Evolutionary conservation across 1,284 basidiomycete species (phyloP), one percentile per base, ranked within the genome.

Genomic region (Heterobasidion parviporum): DNA sequence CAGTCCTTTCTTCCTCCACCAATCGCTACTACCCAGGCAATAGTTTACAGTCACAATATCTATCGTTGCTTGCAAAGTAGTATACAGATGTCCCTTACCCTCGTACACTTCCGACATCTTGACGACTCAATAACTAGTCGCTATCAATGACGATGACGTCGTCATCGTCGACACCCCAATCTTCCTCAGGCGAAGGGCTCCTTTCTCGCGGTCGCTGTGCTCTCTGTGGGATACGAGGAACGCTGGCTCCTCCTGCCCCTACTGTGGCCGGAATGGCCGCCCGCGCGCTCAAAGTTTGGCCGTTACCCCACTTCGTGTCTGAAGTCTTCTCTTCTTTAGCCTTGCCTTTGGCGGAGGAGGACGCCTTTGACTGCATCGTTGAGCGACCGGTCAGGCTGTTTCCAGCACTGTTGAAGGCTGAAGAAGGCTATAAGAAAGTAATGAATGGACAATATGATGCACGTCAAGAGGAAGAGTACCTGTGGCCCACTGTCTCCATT

Each of bases 341-440:
- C 63, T 86, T 85, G 32, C 80, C 81, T 61, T 86, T 77, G 36
- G 65, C 52, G 46, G 67, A 63, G 15, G 75, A 64, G 14, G 65
- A 67, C 4, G 70, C 59, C 32, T 63, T 52, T 12, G 62, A 50
- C 18, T 62, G 67, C 34, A 54, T 54, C 3, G 70, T 61, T 35
- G 45, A 49, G 9, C 79, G 73, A 7, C 83, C 83, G 45, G 71
- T 80, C 34, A 96, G 80, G 0, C 92, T 94, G 70, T 94, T 95
- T 20, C 94, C 94, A 1, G 92, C 91, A 15, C 94, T 94, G n/a
- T 88, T 91, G 66, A 96, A 95, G 2, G 71, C 61, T 3, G 73
- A 60, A 61, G 79, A 63, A 72, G 74, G 54, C 9, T 16, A 18
- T 8, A 4, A 38, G 32, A 48, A 32, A 48, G 10, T 48, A 16